A percentile compares a stretch with the other conserved stretches of the same genome.
These are phyloP conservation scores for Paraphoma chrysanthemicola DNA, from an alignment of 2,329 filamentous ascomycete genomes.

Conservation along the genomic window DNA sequence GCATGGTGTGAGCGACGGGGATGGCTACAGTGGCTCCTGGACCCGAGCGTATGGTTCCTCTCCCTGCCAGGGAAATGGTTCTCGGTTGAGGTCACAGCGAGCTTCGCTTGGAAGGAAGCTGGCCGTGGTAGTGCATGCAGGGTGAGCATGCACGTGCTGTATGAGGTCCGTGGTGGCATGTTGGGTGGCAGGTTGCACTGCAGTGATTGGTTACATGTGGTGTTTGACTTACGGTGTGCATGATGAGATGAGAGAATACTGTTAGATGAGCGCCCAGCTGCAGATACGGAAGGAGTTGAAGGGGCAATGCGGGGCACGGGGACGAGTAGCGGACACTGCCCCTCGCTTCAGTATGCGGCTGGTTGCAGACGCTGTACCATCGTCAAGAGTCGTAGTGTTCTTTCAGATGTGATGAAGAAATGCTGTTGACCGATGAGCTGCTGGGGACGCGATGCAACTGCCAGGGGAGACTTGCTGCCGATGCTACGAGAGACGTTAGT, in stretches of 20 bases:
- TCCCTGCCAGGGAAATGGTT: not conserved
- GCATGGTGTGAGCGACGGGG: not conserved
- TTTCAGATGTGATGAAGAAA: not conserved
- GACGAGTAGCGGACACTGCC: constrained; percentile 7
- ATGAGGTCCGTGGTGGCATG: not conserved
- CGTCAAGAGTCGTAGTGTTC: not conserved
- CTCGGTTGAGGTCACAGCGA: constrained; percentile 14
- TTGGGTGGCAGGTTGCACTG: constrained; percentile 7
- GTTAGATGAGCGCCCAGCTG: constrained; percentile 3
- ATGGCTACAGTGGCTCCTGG: too few species aligned
- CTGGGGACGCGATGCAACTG: too few species aligned
- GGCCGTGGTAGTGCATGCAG: constrained; percentile 7
- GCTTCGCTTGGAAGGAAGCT: constrained; percentile 6
- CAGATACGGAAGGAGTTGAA: constrained; percentile 3
- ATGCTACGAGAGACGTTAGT: too few species aligned
- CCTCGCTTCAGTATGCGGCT: constrained; percentile 6
- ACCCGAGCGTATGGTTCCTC: not conserved
- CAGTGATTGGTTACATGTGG: constrained; percentile 13
- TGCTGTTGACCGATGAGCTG: not conserved
- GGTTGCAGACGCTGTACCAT: constrained; percentile 1
- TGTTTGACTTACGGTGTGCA: constrained; percentile 25
- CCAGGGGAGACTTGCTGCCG: too few species aligned
- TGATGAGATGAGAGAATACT: constrained; percentile 15
- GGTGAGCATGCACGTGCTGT: not conserved
- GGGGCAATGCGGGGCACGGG: constrained; percentile 15